Base-by-base conservation (phyloP, 148 eudicot species). In the Chenopodium quinoa region DNA sequence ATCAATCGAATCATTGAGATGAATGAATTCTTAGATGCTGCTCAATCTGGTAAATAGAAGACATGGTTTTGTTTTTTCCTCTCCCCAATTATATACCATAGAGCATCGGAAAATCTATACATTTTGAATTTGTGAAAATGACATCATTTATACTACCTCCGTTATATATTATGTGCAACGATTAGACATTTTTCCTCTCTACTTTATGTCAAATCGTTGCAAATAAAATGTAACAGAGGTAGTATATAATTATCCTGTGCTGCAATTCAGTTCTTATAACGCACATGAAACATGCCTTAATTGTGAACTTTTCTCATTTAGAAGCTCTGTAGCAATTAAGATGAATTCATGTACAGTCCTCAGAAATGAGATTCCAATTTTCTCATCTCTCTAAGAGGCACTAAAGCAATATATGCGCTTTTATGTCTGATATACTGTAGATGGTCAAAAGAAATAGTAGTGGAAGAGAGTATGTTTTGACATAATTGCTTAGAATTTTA, bases 1-100 rank as follows among this genome's bases (percentile, higher is more conserved):
- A 83, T 95, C 78, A 95, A 93, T 90, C 93, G 99, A 50, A 91
- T 95, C 70, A 90, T 92, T 83, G 97, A 95, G 89, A 89, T 95
- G 80, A 97, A 95, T 65, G 97, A 95, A 89, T 88, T 93, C 73
- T 82, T 93, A 79, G 92, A 91, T 88, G 92, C 91, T 82, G 93
- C 97, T 83, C 97, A 92, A 85, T 86, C 91, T 68, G 99, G 99
- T 95, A 78, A 20, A 32, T 81, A 66, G 47, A 34, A 17, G 19
- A 64, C 20, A 40, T 2, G 7, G 7, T 40, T 40, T 40, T 40
- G 56, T 52, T 10, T 52, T 52, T 10, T 10, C 11, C 4, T 52
- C 16, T 10, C 12, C 16, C 14, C 12, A 14, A 52, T 14, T 10
- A 10, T 14, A 52, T 10, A 52, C 2, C 56, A 52, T 52, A 52